Evolutionary conservation across 2,329 filamentous ascomycete species (phyloP).

Genomic region (Tolypocladium sp.): DNA sequence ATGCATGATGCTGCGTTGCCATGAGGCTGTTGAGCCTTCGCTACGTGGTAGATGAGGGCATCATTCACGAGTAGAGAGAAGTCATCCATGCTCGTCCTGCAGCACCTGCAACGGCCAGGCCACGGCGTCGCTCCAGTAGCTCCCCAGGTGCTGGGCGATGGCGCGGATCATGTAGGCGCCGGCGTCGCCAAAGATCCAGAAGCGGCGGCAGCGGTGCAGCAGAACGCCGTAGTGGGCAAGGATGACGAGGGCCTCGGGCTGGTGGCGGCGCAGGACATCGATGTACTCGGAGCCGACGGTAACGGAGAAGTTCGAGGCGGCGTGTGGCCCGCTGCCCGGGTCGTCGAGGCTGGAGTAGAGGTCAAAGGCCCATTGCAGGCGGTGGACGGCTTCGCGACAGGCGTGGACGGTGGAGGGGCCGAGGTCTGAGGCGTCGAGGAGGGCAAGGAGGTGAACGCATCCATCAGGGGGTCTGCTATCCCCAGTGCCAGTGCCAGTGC

Average conservation of each 20-base stretch:
- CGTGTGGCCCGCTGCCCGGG: slow-evolving; percentile 15
- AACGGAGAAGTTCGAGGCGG: slow-evolving; percentile 22
- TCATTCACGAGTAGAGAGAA: not conserved
- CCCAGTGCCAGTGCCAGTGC: not conserved
- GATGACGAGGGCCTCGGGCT: slow-evolving; percentile 33
- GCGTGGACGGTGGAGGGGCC: slow-evolving; percentile 14
- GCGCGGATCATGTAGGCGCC: slow-evolving; percentile 21
- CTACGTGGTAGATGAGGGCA: not conserved
- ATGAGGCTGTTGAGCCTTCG: not conserved
- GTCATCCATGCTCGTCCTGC: not conserved
- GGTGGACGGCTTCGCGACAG: slow-evolving; percentile 17
- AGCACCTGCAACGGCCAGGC: slow-evolving; percentile 23
- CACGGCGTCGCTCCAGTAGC: slow-evolving; percentile 22
- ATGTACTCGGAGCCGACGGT: slow-evolving; percentile 22
- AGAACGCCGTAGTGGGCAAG: slow-evolving; percentile 40
- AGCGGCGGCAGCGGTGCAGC: slow-evolving; percentile 28
- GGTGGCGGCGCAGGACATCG: slow-evolving; percentile 22
- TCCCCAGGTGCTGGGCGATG: slow-evolving; percentile 21
- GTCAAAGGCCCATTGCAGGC: slow-evolving; percentile 25
- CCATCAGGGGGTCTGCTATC: slow-evolving; percentile 10
- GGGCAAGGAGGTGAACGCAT: slow-evolving; percentile 13
- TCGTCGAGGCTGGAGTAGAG: slow-evolving; percentile 15
- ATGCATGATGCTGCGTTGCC: not conserved
- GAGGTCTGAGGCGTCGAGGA: slow-evolving; percentile 23
- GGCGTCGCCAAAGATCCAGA: slow-evolving; percentile 29